Conservation (phyloP, 176 grass and related monocot genomes). For the Eleusine coracana region DNA sequence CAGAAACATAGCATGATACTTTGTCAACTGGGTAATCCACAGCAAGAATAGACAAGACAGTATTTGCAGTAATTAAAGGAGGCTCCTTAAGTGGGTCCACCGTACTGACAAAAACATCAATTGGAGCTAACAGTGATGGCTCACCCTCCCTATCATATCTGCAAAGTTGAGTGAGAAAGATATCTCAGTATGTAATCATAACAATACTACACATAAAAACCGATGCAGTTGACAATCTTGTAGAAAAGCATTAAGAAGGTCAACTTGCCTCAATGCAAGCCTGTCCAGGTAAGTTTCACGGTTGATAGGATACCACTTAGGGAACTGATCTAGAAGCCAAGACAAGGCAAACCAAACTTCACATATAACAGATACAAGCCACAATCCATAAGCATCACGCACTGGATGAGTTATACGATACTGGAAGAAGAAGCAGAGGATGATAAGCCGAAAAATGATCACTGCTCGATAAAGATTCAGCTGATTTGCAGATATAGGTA, state of each 20-base stretch:
- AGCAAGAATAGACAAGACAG: constrained; percentile 83
- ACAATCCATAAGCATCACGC: constrained; percentile 78
- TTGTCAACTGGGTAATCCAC: constrained; percentile 96
- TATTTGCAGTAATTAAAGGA: constrained; percentile 86
- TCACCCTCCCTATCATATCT: constrained; percentile 96
- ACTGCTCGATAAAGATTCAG: constrained; percentile 80
- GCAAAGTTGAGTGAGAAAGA: constrained; percentile 12
- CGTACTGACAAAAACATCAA: constrained; percentile 94
- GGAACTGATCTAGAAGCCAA: constrained; percentile 97
- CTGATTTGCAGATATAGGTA: constrained; percentile 74
- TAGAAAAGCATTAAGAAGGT: not conserved
- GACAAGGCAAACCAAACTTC: constrained; percentile 96
- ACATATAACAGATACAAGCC: constrained; percentile 95
- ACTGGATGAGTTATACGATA: constrained; percentile 93
- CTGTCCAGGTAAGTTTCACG: constrained; percentile 91
- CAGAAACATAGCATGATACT: constrained; percentile 97
- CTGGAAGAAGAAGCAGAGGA: constrained; percentile 95
- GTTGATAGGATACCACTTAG: constrained; percentile 89
- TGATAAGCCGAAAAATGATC: constrained; percentile 84
- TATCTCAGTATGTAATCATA: not conserved
- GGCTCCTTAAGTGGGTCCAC: constrained; percentile 93
- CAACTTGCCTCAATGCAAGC: constrained; percentile 73
- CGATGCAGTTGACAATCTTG: not conserved
- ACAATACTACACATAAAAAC: not conserved
- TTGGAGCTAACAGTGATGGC: constrained; percentile 75